Percentiles rank a stretch among this genome's conserved stretches.
These are phyloP conservation scores for Trametes sp. DNA, from an alignment of 1,284 basidiomycete genomes.

Conservation along the genomic window DNA sequence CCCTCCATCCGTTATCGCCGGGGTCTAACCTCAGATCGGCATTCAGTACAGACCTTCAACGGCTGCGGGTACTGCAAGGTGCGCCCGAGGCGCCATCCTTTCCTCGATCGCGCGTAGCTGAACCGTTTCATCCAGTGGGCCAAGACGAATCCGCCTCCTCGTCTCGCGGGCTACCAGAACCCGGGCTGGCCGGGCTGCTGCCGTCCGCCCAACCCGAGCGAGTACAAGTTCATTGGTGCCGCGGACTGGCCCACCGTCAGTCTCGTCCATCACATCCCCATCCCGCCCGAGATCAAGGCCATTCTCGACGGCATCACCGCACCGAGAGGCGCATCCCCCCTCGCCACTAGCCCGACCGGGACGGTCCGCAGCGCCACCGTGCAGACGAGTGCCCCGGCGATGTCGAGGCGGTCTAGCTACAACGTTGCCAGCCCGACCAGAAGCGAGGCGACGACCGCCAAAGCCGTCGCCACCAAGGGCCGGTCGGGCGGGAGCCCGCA, in stretches of 20 bases:
- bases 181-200: conserved; percentile 87
- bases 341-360: conserved; percentile 40
- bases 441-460: conserved; percentile 32
- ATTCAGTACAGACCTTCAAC: conserved; percentile 77
- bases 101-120: conserved; percentile 41
- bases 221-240: conserved; percentile 66
- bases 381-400: conserved; percentile 45
- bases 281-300: conserved; percentile 72
- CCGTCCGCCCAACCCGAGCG: conserved; percentile 65
- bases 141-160: conserved; percentile 58
- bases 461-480: conserved; percentile 45
- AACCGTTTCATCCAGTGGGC: conserved; percentile 64
- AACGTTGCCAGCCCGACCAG: conserved; percentile 41
- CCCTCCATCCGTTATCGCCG: conserved; percentile 30
- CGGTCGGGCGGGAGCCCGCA: conserved; percentile 59
- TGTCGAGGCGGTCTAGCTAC: conserved; percentile 59
- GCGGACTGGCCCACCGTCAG: conserved; percentile 85
- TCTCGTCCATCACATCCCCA: conserved; percentile 70
- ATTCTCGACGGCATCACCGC: conserved; percentile 60
- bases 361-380: conserved; percentile 37
- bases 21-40: conserved; percentile 31
- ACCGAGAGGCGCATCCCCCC: conserved; percentile 34
- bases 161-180: conserved; percentile 65
- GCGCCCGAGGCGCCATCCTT: conserved; percentile 23
- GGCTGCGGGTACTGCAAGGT: conserved; percentile 90